Base-by-base conservation (phyloP, 2,329 filamentous ascomycete species). In the Botrytis elliptica region DNA sequence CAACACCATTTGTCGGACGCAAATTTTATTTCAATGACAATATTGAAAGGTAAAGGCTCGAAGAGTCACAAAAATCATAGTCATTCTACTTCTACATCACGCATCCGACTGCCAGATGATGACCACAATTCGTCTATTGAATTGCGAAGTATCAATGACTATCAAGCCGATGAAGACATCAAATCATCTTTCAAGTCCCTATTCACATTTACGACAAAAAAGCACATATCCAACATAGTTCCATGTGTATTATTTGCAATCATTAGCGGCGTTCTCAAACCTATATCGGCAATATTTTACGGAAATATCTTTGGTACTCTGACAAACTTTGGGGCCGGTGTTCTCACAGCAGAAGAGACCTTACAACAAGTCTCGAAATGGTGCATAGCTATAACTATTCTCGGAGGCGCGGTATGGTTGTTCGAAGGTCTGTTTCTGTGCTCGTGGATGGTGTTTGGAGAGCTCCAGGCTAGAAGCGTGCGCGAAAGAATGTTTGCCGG, bases 391-490 rank as follows among this genome's bases (percentile, higher is more conserved):
- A 83, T 97, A 62, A 82, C 89, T 0, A 86, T 84, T 0, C 81
- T 97, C 0, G 93, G 92, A 0, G 81, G 84, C 0, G 87, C 84
- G 0, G 90, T 88, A 65, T 95, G 93, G 89, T 64, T 94, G 0
- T 82, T 91, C 25, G 91, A 92, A 77, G 87, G 88, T 4, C 80
- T 86, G 2, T 92, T 93, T 77, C 91, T 94, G 78, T 85, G 86
- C 1, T 81, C 88, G 0, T 98, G 95, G 90, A 85, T 95, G 44
- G 81, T 88, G 0, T 96, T 96, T 81, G 93, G 95, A 22, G 95
- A 98, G 81, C 79, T 93, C 3, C 93, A 97, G 77, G 93, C 92
- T 0, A 88, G 87, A 46, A 88, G 83, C 65, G 90, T 90, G 10
- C 88, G 94, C 8, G 84, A 86, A 25, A 84, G 83, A 8, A 82